Conservation (phyloP, 352 stramenopile species). For the Globisporangium camurandrum region DNA sequence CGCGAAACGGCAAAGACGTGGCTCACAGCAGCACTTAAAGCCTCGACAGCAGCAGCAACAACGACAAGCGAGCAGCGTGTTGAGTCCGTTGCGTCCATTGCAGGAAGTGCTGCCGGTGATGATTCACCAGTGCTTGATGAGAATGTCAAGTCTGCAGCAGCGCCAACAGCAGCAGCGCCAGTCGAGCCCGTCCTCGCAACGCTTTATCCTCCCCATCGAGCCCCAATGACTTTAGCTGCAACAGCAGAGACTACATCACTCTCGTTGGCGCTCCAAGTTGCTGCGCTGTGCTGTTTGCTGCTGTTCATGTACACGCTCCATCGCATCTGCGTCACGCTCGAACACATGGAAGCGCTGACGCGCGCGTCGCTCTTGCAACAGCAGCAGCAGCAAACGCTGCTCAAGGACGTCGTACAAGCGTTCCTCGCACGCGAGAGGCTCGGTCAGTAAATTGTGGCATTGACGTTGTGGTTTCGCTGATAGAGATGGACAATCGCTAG, state of each 20-base stretch:
- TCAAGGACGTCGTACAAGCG: conserved; percentile 45
- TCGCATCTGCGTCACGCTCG: conserved; percentile 38
- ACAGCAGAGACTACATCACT: not conserved
- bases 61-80: not conserved
- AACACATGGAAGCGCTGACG: conserved; percentile 56
- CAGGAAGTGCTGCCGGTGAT: not conserved
- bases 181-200: not conserved
- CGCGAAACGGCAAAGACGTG: conserved; percentile 50
- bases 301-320: conserved; percentile 72
- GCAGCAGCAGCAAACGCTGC: conserved; percentile 51
- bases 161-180: not conserved
- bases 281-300: conserved; percentile 41
- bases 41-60: conserved; percentile 6
- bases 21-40: conserved; percentile 34
- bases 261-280: conserved; percentile 27
- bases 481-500: too few species aligned
- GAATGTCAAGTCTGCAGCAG: not conserved
- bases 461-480: too few species aligned
- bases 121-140: too few species aligned
- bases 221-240: too few species aligned
- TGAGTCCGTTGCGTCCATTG: too few species aligned
- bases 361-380: conserved; percentile 50
- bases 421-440: conserved; percentile 15
- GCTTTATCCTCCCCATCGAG: not conserved
- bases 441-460: not conserved